phyloP scores from a whole-genome alignment of 768 basidiomycete genomes.

The Macrolepiota fuliginosa region DNA sequence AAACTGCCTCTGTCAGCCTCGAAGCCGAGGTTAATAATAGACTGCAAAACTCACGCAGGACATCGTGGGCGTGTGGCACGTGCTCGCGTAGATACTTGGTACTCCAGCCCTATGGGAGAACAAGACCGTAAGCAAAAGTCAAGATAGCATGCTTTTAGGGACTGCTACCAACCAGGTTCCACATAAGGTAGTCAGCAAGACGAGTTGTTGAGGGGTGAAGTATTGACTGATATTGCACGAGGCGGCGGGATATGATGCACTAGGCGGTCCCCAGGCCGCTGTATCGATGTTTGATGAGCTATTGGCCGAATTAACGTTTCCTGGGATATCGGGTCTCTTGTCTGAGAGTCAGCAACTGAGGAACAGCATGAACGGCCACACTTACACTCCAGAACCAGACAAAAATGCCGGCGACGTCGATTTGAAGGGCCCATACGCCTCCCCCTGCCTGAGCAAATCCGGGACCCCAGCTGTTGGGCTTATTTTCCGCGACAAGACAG shows the following conservation, averaged over 20 bases:
- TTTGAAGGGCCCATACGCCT: conserved; percentile 75
- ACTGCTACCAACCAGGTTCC: conserved; percentile 41
- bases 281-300: conserved; percentile 35
- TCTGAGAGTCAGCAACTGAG: neutral
- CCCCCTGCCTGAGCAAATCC: conserved; percentile 70
- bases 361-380: conserved; percentile 4
- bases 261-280: conserved; percentile 55
- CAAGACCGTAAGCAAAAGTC: neutral
- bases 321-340: conserved; percentile 44
- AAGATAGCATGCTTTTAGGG: neutral
- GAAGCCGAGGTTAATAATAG: neutral
- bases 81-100: conserved; percentile 36
- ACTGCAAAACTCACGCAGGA: conserved; percentile 32
- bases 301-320: conserved; percentile 30
- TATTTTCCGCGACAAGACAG: conserved; percentile 61
- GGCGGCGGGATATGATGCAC: conserved; percentile 57
- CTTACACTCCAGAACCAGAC: conserved; percentile 46
- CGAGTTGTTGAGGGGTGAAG: conserved; percentile 64
- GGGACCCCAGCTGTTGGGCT: conserved; percentile 59
- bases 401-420: conserved; percentile 47
- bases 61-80: conserved; percentile 37
- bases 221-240: conserved; percentile 52
- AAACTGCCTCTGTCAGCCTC: conserved; percentile 16
- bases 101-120: conserved; percentile 37
- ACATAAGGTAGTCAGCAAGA: conserved; percentile 69